Evolutionary conservation across 345 rosid genomes (phyloP).

Genomic region (Eucalyptus pauciflora): DNA sequence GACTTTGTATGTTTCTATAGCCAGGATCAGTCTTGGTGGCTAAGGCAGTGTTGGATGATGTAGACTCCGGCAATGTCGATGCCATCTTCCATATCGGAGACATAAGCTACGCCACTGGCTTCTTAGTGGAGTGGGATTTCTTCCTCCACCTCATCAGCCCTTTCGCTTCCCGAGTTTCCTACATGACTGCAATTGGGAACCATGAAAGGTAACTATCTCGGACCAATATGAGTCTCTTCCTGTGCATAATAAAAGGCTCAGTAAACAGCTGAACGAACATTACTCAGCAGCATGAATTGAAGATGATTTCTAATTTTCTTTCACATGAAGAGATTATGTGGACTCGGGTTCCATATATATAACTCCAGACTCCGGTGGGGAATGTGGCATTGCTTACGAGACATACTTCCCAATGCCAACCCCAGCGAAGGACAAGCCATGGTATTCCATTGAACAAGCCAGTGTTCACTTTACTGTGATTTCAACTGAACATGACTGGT

Average conservation of each 20-base stretch:
- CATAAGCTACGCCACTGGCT: slow-evolving; percentile 72
- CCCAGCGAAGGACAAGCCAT: slow-evolving; percentile 50
- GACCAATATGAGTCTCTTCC: neutral
- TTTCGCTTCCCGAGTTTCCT: slow-evolving; percentile 46
- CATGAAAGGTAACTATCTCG: slow-evolving; percentile 36
- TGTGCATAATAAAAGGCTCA: neutral
- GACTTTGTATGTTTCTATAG: neutral
- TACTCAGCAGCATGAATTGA: neutral
- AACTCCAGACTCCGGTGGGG: slow-evolving; percentile 58
- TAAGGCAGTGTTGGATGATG: slow-evolving; percentile 31
- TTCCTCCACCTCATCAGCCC: slow-evolving; percentile 46
- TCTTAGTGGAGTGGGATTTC: slow-evolving; percentile 65
- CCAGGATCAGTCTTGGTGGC: slow-evolving; percentile 55
- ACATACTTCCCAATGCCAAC: slow-evolving; percentile 69
- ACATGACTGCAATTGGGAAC: slow-evolving; percentile 73
- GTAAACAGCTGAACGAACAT: neutral
- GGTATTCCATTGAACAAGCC: slow-evolving; percentile 59
- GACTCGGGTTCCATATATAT: slow-evolving; percentile 22
- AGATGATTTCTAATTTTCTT: neutral
- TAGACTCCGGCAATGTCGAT: slow-evolving; percentile 26
- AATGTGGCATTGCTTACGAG: slow-evolving; percentile 63
- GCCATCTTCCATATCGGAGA: slow-evolving; percentile 72
- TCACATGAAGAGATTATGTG: slow-evolving; percentile 31
- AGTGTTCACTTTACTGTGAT: slow-evolving; percentile 44
- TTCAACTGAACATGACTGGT: slow-evolving; percentile 58